These are phyloP conservation scores for Polygonum aviculare DNA, from an alignment of 148 eudicot genomes.

Conservation along the genomic window DNA sequence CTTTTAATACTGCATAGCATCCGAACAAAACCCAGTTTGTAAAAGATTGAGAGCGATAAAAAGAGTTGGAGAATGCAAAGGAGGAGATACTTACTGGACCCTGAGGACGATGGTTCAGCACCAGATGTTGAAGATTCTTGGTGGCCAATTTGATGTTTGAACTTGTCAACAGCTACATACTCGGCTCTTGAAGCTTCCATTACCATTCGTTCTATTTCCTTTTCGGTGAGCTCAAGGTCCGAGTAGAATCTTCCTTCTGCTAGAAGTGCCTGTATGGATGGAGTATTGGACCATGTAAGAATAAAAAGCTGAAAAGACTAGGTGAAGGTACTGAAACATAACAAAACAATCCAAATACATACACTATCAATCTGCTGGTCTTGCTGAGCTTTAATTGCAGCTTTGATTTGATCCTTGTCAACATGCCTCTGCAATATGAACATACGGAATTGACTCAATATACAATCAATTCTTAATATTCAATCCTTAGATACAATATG, in stretches of 20 bases:
- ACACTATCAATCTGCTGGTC: constrained; percentile 96
- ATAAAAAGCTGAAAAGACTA: not conserved
- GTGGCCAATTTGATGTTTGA: constrained; percentile 49
- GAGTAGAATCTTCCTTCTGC: constrained; percentile 97
- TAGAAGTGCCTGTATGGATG: constrained; percentile 57
- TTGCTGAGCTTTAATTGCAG: constrained; percentile 98
- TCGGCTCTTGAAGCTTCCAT: constrained; percentile 97
- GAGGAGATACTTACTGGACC: constrained; percentile 61
- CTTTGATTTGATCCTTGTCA: constrained; percentile 90
- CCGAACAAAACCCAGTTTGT: not conserved
- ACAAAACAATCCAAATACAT: constrained; percentile 9
- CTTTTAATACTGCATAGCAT: too few relatives aligned
- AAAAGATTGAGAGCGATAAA: not conserved
- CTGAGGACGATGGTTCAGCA: constrained; percentile 98
- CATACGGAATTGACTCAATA: not conserved
- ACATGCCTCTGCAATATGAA: constrained; percentile 48
- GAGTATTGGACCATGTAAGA: not conserved
- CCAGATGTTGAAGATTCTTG: constrained; percentile 74
- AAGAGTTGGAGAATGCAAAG: not conserved
- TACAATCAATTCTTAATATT: not conserved
- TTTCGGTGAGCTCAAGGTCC: constrained; percentile 94
- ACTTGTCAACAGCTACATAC: constrained; percentile 62
- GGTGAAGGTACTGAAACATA: not conserved
- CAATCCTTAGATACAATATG: not conserved
- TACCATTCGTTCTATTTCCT: constrained; percentile 98